phyloP scores from a whole-genome alignment of 139 green algal species.

The Tetraselmis striata region DNA sequence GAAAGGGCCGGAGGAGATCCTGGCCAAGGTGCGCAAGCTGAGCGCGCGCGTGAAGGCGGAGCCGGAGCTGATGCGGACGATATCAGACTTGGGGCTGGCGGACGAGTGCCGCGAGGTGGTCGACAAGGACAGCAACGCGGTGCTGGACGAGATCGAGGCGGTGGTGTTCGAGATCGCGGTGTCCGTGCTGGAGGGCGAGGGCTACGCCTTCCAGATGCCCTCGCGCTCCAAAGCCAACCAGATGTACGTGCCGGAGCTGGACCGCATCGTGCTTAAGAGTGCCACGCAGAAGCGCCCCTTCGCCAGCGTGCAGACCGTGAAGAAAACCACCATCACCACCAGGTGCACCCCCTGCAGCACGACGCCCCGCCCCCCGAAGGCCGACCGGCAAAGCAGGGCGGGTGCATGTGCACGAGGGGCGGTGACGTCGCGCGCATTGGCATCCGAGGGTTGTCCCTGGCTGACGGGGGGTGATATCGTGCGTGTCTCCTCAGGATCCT shows the following conservation, averaged over 20 bases:
- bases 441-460: too few relatives aligned
- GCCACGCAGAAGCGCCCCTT: slow-evolving; percentile 60
- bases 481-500: too few relatives aligned
- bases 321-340: slow-evolving; percentile 17
- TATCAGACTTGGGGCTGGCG: neutral
- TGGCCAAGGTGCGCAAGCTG: slow-evolving; percentile 56
- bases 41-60: slow-evolving; percentile 34
- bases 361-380: neutral
- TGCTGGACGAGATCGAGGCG: slow-evolving; percentile 76
- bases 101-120: slow-evolving; percentile 48
- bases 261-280: slow-evolving; percentile 90
- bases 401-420: too few relatives aligned
- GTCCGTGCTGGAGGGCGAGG: slow-evolving; percentile 46
- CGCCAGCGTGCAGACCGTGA: slow-evolving; percentile 55
- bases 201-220: slow-evolving; percentile 73
- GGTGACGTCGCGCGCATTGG: too few relatives aligned
- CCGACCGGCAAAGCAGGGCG: too few relatives aligned
- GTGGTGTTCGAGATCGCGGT: slow-evolving; percentile 51
- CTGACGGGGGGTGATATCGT: too few relatives aligned
- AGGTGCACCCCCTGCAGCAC: neutral
- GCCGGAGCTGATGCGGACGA: slow-evolving; percentile 12
- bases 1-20: slow-evolving; percentile 48
- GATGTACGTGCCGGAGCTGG: slow-evolving; percentile 70
- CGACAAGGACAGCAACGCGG: slow-evolving; percentile 66
- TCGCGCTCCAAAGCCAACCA: slow-evolving; percentile 74